Base-by-base conservation (phyloP, 1,284 basidiomycete species). In the Jaminaea rosea region DNA sequence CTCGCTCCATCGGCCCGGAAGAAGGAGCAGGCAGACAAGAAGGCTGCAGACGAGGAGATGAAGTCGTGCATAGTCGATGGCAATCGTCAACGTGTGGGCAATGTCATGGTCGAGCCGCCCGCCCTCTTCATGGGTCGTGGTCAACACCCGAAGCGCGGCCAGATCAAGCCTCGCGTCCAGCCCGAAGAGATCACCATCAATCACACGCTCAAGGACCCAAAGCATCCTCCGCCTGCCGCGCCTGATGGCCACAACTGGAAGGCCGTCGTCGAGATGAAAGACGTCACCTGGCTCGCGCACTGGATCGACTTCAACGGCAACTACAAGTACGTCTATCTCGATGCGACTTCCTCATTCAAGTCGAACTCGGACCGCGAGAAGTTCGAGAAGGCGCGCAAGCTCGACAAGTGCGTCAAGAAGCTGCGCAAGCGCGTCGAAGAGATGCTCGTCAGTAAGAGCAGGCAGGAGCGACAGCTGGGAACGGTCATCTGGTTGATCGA, bases 21-120 rank as follows among this genome's bases (percentile, higher is more conserved):
- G 50, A 66, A 82, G 10, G 85, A 87, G 63, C 75, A 84, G 41
- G 96, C 96, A 78, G 85, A 85, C 59, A 81, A 81, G 51, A 91
- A 86, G 75, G 88, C 91, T 51, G 83, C 85, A 50, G 94, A 98
- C 75, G 83, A 81, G 45, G 86, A 86, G 57, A 97, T 90, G 76
- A 84, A 83, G 41, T 81, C 81, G 31, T 97, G 93, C 75, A 67
- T 85, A 13, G 83, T 99, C 39, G 91, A 99, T 69, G 93, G 92
- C 21, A 83, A 91, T 49, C 92, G 91, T 76, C 94, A 99, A 78
- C 96, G 94, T 75, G 84, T 96, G 48, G 94, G 94, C 51, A 98
- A 98, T 78, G 97, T 98, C 79, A 83, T 91, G 62, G 85, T 97
- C 46, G 94, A 99, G 80, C 94, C 94, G 71, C 94, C 94, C 17